Conservation (phyloP, 1,139 yeast genomes). For the Blastobotrys illinoisensis region DNA sequence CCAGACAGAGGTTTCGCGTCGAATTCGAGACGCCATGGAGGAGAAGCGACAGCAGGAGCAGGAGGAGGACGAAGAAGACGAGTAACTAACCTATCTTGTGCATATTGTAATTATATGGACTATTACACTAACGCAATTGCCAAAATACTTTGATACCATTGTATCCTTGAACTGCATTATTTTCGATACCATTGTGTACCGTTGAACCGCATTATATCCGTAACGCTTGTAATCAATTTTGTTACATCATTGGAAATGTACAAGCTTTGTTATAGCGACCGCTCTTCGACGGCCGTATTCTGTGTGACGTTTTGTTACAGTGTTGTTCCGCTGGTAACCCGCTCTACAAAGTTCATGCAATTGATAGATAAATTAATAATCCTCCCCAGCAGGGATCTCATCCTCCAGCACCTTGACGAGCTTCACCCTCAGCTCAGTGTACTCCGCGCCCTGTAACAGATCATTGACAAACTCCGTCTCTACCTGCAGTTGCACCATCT, state of each 20-base stretch:
- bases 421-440: slow-evolving; percentile 72
- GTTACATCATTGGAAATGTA: too few species aligned
- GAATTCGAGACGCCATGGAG: slow-evolving; percentile 29
- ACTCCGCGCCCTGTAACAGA: slow-evolving; percentile 73
- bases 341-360: too few species aligned
- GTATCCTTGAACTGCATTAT: too few species aligned
- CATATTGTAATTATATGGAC: background rate
- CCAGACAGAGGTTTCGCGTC: slow-evolving; percentile 22
- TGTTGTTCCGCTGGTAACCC: too few species aligned
- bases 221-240: too few species aligned
- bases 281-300: too few species aligned
- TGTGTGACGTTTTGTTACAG: too few species aligned
- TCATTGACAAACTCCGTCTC: slow-evolving; percentile 80
- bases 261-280: too few species aligned
- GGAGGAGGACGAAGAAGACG: slow-evolving; percentile 2
- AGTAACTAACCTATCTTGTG: background rate
- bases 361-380: slow-evolving; percentile 35
- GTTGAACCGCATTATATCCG: too few species aligned
- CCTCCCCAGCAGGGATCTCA: slow-evolving; percentile 97
- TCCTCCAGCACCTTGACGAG: slow-evolving; percentile 74
- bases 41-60: slow-evolving; percentile 18
- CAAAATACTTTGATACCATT: too few species aligned
- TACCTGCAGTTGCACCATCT: slow-evolving; percentile 93
- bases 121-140: too few species aligned
- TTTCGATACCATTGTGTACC: too few species aligned